Evolutionary conservation across 345 rosid species (phyloP).

Genomic region (Ceriops decandra): DNA sequence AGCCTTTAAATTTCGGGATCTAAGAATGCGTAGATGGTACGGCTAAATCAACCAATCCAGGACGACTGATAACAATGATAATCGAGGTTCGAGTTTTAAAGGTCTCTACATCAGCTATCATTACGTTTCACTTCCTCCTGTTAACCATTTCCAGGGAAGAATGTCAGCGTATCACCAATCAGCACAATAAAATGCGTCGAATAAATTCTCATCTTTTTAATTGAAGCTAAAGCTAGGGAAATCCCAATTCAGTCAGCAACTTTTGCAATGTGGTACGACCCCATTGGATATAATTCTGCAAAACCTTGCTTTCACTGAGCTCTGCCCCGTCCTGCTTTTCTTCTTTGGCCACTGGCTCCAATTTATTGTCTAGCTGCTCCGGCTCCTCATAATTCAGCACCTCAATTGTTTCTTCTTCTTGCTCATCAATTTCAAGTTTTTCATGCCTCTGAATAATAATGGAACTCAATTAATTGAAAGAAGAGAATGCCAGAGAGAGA

Average conservation of each 20-base stretch:
- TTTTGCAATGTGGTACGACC: slow-evolving; percentile 53
- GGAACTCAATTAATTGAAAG: slow-evolving; percentile 8
- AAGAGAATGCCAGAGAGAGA: background rate
- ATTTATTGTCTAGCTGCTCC: slow-evolving; percentile 14
- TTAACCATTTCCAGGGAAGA: too few species aligned
- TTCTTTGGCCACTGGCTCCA: slow-evolving; percentile 17
- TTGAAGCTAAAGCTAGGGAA: slow-evolving; percentile 36
- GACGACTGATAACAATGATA: too few species aligned
- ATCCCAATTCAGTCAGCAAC: slow-evolving; percentile 50
- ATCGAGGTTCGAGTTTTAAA: too few species aligned
- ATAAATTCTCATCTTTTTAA: background rate
- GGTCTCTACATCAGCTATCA: too few species aligned
- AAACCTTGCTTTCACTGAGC: slow-evolving; percentile 9
- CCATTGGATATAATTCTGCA: slow-evolving; percentile 60
- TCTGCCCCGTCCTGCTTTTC: slow-evolving; percentile 27
- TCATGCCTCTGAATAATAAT: slow-evolving; percentile 36
- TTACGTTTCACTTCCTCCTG: too few species aligned
- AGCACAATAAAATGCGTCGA: too few species aligned
- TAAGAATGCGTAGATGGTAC: too few species aligned
- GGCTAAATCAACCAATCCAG: too few species aligned
- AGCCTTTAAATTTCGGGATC: too few species aligned
- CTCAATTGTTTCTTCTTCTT: slow-evolving; percentile 7
- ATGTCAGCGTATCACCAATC: too few species aligned
- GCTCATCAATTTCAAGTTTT: slow-evolving; percentile 28
- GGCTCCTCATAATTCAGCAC: slow-evolving; percentile 12